Conservation (phyloP, 2,329 filamentous ascomycete genomes). For the Aspergillus sp. region DNA sequence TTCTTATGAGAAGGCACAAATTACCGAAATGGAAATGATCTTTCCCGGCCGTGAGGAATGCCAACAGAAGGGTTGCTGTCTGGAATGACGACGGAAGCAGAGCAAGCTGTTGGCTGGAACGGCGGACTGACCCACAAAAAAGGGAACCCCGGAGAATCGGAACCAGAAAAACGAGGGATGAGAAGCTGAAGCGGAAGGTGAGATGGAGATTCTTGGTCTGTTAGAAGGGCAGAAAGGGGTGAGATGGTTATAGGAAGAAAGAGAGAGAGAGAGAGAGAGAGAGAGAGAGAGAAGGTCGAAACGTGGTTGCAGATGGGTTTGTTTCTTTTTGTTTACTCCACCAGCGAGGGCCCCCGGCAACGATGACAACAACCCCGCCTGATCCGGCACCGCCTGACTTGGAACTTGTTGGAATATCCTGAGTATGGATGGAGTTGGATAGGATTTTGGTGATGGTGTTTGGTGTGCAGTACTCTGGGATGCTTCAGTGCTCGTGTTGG, state of each 20-base stretch:
- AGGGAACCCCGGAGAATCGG: slow-evolving; percentile 13
- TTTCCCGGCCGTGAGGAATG: slow-evolving; percentile 16
- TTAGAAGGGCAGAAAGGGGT: too few relatives aligned
- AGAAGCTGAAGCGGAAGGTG: neutral
- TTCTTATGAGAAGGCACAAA: too few relatives aligned
- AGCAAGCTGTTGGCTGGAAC: slow-evolving; percentile 12
- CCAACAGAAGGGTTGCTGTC: slow-evolving; percentile 21
- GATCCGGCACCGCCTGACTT: neutral
- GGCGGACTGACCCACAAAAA: slow-evolving; percentile 13
- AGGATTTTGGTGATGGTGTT: too few relatives aligned
- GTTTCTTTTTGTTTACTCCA: slow-evolving; percentile 13
- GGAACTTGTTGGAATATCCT: neutral
- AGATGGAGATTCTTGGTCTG: too few relatives aligned
- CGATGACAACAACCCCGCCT: slow-evolving; percentile 5
- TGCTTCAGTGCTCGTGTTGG: too few relatives aligned
- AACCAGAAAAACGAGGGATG: slow-evolving; percentile 9
- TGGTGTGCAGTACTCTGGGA: too few relatives aligned
- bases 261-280: neutral
- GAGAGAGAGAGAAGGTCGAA: neutral
- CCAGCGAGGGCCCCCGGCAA: slow-evolving; percentile 10
- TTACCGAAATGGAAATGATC: slow-evolving; percentile 2
- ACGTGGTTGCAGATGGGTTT: too few relatives aligned
- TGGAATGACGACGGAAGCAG: slow-evolving; percentile 29
- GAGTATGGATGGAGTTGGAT: too few relatives aligned
- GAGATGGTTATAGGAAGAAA: slow-evolving; percentile 1